Evolutionary conservation across 805 yeast genomes (phyloP).

Genomic region (Spathaspora gorwiae): DNA sequence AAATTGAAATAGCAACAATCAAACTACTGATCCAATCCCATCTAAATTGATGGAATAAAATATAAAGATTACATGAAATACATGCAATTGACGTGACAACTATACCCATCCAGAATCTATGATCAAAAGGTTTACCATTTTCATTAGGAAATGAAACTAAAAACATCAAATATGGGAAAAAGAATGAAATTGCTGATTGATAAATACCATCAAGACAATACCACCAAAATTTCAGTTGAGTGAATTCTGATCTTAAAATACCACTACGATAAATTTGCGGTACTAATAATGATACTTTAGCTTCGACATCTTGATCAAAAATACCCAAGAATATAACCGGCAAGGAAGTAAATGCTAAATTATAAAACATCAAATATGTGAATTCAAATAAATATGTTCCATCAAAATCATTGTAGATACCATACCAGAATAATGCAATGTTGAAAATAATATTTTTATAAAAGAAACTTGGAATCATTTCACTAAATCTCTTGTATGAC

Average conservation of each 20-base stretch:
- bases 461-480: slow-evolving; percentile 80
- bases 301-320: slow-evolving; percentile 77
- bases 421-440: slow-evolving; percentile 74
- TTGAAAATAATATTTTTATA: slow-evolving; percentile 76
- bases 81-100: slow-evolving; percentile 64
- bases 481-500: slow-evolving; percentile 78
- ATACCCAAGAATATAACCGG: slow-evolving; percentile 77
- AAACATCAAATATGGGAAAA: slow-evolving; percentile 60
- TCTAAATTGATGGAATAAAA: slow-evolving; percentile 63
- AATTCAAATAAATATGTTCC: slow-evolving; percentile 77
- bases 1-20: slow-evolving; percentile 52
- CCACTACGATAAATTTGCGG: slow-evolving; percentile 76
- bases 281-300: slow-evolving; percentile 60
- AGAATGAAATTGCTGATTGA: slow-evolving; percentile 69
- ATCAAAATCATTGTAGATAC: slow-evolving; percentile 68
- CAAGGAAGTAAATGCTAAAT: slow-evolving; percentile 76
- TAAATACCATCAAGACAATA: slow-evolving; percentile 76
- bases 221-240: slow-evolving; percentile 59
- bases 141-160: slow-evolving; percentile 23
- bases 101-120: slow-evolving; percentile 69
- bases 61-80: slow-evolving; percentile 61
- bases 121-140: slow-evolving; percentile 60
- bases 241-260: slow-evolving; percentile 69
- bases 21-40: slow-evolving; percentile 76
- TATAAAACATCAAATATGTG: slow-evolving; percentile 76